A percentile compares a stretch with the other conserved stretches of the same genome.
Conservation (phyloP, 768 basidiomycete genomes). For the Exsudoporus frostii region DNA sequence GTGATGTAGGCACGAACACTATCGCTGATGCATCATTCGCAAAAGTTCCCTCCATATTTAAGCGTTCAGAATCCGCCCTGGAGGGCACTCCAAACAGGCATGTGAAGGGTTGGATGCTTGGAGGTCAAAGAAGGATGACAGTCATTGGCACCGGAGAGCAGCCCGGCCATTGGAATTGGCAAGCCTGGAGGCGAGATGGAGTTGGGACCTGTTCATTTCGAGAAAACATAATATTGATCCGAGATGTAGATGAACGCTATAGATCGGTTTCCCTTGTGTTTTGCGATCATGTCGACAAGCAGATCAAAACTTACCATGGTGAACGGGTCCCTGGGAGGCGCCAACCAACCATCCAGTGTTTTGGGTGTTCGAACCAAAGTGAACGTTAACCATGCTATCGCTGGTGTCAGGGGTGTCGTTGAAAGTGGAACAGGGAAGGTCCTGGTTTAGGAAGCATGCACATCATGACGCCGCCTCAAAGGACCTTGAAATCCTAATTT, state of each 20-base stretch:
- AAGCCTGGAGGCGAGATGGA: conserved; percentile 1
- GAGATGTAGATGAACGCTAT: conserved; percentile 1
- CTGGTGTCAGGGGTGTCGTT: not conserved
- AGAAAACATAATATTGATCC: not conserved
- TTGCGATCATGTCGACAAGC: not conserved
- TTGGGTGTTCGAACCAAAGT: conserved; percentile 4
- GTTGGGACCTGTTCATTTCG: conserved; percentile 11
- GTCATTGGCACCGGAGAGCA: conserved; percentile 16
- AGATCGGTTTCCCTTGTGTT: conserved; percentile 9
- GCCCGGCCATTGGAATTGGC: conserved; percentile 12
- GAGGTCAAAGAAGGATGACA: conserved; percentile 11
- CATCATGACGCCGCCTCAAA: not conserved
- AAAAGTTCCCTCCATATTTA: conserved; percentile 18
- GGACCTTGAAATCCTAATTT: not conserved
- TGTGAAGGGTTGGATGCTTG: conserved; percentile 16
- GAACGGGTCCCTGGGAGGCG: conserved; percentile 4
- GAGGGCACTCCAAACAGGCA: conserved; percentile 18
- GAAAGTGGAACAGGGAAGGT: not conserved
- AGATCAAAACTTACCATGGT: conserved; percentile 6
- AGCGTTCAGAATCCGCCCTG: conserved; percentile 7
- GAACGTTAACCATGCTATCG: not conserved
- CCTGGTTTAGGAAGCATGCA: not conserved
- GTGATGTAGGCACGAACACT: conserved; percentile 1
- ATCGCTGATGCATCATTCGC: conserved; percentile 2
- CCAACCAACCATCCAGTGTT: conserved; percentile 26